phyloP scores from a whole-genome alignment of 2,329 filamentous ascomycete species.

The Diaporthe eres region DNA sequence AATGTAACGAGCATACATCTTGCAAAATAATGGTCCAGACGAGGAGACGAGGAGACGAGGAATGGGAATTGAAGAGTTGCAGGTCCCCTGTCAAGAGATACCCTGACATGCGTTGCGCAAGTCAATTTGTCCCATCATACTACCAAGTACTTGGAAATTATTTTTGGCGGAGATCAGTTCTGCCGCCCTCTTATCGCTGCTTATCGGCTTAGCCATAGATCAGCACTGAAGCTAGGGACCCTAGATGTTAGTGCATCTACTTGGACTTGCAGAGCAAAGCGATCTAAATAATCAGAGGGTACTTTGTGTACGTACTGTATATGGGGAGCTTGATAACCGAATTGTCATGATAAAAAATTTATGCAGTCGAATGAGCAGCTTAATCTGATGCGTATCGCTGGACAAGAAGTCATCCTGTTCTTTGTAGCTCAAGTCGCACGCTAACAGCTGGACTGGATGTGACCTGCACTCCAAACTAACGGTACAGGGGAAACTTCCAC shows the following conservation, averaged over 20 bases:
- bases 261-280: background rate
- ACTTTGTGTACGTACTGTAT: background rate
- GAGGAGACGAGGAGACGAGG: no score
- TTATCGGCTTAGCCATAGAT: constrained; percentile 6
- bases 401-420: background rate
- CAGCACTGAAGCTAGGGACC: background rate
- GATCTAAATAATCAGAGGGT: background rate
- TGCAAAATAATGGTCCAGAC: background rate
- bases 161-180: constrained; percentile 50
- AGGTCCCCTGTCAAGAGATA: background rate
- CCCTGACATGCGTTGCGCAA: background rate
- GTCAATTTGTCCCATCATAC: constrained; percentile 4
- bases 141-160: constrained; percentile 11
- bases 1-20: constrained; percentile 55
- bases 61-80: background rate
- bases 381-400: background rate
- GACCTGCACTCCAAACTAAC: background rate
- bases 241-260: background rate
- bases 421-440: background rate
- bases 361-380: background rate
- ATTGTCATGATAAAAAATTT: background rate
- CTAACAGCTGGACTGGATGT: background rate
- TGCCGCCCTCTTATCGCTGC: constrained; percentile 50
- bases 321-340: background rate
- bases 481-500: constrained; percentile 16